Base-by-base conservation (phyloP, 768 basidiomycete species). In the Coprinopsis cinerea region DNA sequence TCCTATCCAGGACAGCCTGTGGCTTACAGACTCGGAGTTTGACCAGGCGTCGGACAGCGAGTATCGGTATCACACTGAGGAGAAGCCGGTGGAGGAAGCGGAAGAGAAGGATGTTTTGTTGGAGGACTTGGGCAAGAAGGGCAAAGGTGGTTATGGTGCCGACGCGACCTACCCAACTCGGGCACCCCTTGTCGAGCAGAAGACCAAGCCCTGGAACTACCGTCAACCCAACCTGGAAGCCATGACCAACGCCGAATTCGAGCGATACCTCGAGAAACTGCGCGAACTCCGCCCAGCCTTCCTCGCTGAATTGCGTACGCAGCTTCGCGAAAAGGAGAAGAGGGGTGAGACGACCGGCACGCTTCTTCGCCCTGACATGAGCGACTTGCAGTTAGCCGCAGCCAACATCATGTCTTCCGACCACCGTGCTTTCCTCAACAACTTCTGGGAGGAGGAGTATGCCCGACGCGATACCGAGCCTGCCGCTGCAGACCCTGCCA, bases 181-280 rank as follows among this genome's bases (percentile, higher is more conserved):
- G 7, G 34, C 20, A 30, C 47, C 30, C 22, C 2, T 26, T 46
- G 23, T 44, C 14, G 15, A n/a, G 13, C 39, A 30, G 17, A 10
- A 48, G 28, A 14, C 47, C 24, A 22, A 30, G 2, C 42, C 28
- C 15, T 51, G 57, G 22, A 51, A 54, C 46, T 56, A 57, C 42
- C 53, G 60, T 9, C 65, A 67, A 42, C 60, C 59, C 27, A 88
- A 87, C 59, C 64, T 83, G 55, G 59, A 77, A 20, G 71, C 76
- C 28, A 90, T 91, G 86, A 64, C 73, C 13, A 71, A 71, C 4
- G 61, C 59, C 35, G 67, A 82, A 57, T 89, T 89, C 67, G 57
- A 71, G 41, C 64, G 67, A 7, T 86, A 88, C 62, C 65, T 90
- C 35, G 56, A 66, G n/a, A 74, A 75, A 48, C 66, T 89, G 41